Percentiles rank a stretch among this genome's conserved stretches.
Conservation (phyloP, 2,329 filamentous ascomycete species). For the Epichloe glyceriae region DNA sequence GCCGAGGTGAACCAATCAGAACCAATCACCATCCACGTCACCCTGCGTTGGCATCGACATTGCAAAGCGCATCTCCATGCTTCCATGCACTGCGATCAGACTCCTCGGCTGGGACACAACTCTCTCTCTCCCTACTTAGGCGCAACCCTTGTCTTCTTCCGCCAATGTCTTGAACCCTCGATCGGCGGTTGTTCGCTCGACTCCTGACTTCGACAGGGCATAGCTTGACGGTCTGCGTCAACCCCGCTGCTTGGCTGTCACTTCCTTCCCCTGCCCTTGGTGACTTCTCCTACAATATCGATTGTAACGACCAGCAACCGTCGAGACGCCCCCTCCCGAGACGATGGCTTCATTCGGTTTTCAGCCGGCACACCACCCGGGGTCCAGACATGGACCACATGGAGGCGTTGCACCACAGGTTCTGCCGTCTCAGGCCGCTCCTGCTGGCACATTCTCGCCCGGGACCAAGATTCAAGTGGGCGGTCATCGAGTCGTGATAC, state of each 20-base stretch:
- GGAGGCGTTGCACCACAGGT: slow-evolving; percentile 29
- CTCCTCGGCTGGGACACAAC: neutral
- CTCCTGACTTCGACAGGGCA: neutral
- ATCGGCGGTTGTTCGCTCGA: neutral
- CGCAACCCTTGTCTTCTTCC: neutral
- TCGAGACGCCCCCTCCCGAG: neutral
- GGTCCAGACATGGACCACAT: slow-evolving; percentile 23
- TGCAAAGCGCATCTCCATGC: neutral
- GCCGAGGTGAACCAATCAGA: neutral
- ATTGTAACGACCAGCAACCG: neutral
- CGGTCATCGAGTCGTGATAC: slow-evolving; percentile 81
- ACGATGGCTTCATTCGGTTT: slow-evolving; percentile 26
- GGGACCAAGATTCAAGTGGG: slow-evolving; percentile 97
- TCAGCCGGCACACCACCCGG: slow-evolving; percentile 17
- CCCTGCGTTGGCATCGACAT: neutral
- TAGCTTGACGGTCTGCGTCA: neutral
- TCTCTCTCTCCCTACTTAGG: too few species aligned
- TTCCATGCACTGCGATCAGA: too few species aligned
- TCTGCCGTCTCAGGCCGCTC: slow-evolving; percentile 18
- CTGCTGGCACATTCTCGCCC: slow-evolving; percentile 79
- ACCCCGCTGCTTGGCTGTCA: neutral
- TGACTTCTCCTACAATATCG: neutral
- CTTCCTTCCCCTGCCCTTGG: neutral
- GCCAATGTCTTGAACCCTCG: neutral
- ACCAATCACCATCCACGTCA: neutral